Percentiles rank a stretch among this genome's conserved stretches.
Conservation (phyloP, 129 eudicot genomes). For the Pittosporum tobira region DNA sequence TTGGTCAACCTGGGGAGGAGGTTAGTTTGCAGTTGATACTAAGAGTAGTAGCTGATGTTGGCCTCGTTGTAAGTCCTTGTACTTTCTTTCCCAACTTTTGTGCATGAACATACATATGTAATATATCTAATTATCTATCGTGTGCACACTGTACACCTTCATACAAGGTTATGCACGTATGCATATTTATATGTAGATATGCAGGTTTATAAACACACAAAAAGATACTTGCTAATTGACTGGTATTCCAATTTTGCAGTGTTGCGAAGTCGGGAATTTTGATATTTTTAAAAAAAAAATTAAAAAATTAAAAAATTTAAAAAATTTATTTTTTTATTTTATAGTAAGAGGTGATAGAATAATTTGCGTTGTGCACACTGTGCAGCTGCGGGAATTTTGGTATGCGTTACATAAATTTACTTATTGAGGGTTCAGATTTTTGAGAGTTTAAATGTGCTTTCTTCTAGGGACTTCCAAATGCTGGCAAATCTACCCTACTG, state of each 20-base stretch:
- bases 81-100: background rate
- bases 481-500: conserved; percentile 87
- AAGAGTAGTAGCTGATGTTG: conserved; percentile 95
- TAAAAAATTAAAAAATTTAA: too few species aligned
- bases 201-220: too few species aligned
- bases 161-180: background rate
- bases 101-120: background rate
- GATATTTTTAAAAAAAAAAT: too few species aligned
- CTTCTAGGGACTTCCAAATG: conserved; percentile 91
- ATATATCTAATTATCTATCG: background rate
- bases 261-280: too few species aligned
- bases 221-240: background rate
- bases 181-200: background rate
- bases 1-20: conserved; percentile 92
- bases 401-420: background rate
- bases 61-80: conserved; percentile 68
- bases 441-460: conserved; percentile 1
- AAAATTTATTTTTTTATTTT: too few species aligned
- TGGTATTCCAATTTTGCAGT: too few species aligned
- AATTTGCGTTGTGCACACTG: too few species aligned
- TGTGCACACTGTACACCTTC: background rate
- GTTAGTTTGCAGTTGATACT: conserved; percentile 78
- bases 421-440: background rate
- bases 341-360: too few species aligned
- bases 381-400: background rate